Evolutionary conservation across 2,329 filamentous ascomycete species (phyloP).

Genomic region (Xylaria multiplex): DNA sequence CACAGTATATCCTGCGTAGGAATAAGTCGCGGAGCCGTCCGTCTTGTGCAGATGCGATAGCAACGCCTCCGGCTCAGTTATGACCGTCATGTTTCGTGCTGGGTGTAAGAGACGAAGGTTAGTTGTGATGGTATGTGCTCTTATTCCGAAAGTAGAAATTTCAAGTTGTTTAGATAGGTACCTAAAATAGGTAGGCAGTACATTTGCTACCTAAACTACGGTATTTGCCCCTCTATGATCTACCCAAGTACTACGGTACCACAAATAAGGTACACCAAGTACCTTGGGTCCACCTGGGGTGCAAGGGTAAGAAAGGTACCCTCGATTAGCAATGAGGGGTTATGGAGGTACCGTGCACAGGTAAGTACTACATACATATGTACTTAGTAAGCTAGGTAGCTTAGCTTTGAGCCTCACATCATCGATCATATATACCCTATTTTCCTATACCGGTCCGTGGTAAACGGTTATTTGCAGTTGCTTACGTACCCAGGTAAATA

Average conservation of each 20-base stretch:
- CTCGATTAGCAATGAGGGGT: constrained; percentile 10
- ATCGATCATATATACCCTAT: neutral
- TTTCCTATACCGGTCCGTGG: neutral
- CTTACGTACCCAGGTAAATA: neutral
- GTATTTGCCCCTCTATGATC: constrained; percentile 8
- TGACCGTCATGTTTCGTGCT: constrained; percentile 55
- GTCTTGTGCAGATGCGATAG: constrained; percentile 73
- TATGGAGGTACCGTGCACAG: neutral
- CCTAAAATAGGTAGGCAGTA: neutral
- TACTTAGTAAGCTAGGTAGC: neutral
- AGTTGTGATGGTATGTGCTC: constrained; percentile 18
- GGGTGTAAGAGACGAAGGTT: constrained; percentile 3
- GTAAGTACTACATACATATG: neutral
- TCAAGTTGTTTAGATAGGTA: constrained; percentile 13
- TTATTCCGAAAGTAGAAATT: constrained; percentile 28
- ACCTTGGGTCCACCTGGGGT: neutral
- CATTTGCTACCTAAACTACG: no score
- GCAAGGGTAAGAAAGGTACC: neutral
- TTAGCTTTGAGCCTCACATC: constrained; percentile 27
- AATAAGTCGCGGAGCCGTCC: constrained; percentile 83
- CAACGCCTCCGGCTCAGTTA: constrained; percentile 60
- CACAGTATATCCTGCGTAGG: constrained; percentile 79
- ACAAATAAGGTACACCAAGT: no score
- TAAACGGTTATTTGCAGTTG: neutral
- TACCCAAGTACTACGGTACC: neutral